Percentiles rank a stretch among this genome's conserved stretches.
phyloP scores from a whole-genome alignment of 164 flowering plant genomes.

The Piper longum region DNA sequence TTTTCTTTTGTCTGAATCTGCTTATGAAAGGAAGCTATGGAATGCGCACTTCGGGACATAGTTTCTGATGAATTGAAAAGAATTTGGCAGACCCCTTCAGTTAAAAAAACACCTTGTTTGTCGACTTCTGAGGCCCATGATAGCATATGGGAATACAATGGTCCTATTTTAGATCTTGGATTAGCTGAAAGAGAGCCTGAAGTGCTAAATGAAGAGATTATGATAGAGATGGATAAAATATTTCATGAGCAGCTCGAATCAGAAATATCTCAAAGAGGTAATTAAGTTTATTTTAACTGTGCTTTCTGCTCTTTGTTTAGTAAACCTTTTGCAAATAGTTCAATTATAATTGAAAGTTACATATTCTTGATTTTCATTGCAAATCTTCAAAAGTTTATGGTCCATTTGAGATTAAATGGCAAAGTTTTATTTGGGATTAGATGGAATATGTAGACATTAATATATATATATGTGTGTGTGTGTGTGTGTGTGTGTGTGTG shows the following conservation, averaged over 20 bases:
- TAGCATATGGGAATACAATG: conserved; percentile 74
- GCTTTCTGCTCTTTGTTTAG: not conserved
- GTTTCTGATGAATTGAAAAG: conserved; percentile 66
- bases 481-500: too few species aligned
- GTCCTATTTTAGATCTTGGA: conserved; percentile 26
- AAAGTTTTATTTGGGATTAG: too few species aligned
- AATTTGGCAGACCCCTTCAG: conserved; percentile 23
- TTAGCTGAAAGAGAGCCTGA: conserved; percentile 39
- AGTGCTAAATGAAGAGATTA: conserved; percentile 61
- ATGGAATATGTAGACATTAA: too few species aligned
- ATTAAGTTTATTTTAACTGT: not conserved
- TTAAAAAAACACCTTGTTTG: conserved; percentile 1
- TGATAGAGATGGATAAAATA: conserved; percentile 75
- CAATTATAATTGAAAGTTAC: not conserved
- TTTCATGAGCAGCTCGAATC: conserved; percentile 57
- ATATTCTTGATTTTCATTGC: not conserved
- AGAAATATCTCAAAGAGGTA: conserved; percentile 33
- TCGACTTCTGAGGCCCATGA: conserved; percentile 20
- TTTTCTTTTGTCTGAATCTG: not conserved
- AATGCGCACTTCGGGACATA: conserved; percentile 46
- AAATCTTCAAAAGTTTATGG: not conserved
- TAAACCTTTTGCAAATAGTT: not conserved
- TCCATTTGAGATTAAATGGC: too few species aligned
- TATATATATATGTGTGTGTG: too few species aligned
- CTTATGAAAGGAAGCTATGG: conserved; percentile 36